These are phyloP conservation scores for Podila minutissima DNA, from an alignment of 192 early-diverging fungal genomes.

Conservation along the genomic window DNA sequence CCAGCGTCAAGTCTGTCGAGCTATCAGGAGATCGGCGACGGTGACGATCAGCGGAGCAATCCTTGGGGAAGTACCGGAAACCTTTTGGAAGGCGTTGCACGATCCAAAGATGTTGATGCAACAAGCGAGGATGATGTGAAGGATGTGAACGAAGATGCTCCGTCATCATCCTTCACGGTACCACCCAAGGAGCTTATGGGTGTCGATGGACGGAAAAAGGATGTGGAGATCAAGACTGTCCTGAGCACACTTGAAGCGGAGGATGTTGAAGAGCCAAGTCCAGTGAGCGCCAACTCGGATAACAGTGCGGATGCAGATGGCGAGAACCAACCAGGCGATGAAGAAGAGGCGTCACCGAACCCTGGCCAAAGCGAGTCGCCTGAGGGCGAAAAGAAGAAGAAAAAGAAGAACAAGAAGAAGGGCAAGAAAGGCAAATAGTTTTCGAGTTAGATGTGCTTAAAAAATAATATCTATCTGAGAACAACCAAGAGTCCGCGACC, in stretches of 20 bases:
- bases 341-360: too few species aligned
- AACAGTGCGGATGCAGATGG: background rate
- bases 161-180: background rate
- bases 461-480: too few species aligned
- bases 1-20: constrained; percentile 12
- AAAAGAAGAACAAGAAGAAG: constrained; percentile 35
- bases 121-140: constrained; percentile 4
- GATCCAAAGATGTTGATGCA: background rate
- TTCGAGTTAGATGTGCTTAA: too few species aligned
- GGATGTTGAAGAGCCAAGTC: constrained; percentile 8
- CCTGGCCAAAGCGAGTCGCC: background rate
- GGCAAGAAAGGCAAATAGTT: constrained; percentile 17
- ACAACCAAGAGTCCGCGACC: too few species aligned
- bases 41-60: constrained; percentile 34
- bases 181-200: background rate
- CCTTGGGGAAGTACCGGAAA: constrained; percentile 46
- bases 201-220: background rate
- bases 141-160: background rate
- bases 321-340: too few species aligned
- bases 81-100: background rate
- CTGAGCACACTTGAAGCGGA: constrained; percentile 1
- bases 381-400: constrained; percentile 11
- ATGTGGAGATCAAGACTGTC: constrained; percentile 1
- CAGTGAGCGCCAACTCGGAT: background rate
- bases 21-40: constrained; percentile 56